A percentile compares a stretch with the other conserved stretches of the same genome.
Conservation (phyloP, 192 early-diverging fungal genomes). For the Polychytrium aggregatum region DNA sequence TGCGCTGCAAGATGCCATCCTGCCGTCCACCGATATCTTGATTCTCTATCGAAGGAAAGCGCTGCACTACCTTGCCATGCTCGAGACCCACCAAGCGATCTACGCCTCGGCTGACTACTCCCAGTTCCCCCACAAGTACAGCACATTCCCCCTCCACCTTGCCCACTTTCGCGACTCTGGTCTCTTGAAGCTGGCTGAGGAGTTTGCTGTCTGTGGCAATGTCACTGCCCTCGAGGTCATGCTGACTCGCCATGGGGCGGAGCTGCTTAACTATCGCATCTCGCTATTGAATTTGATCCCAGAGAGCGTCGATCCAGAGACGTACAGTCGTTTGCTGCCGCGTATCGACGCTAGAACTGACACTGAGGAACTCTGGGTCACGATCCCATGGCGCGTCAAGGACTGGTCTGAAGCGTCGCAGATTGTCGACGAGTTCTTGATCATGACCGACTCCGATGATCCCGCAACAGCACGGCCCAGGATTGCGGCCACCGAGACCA, state of each 20-base stretch:
- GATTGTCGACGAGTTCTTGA: constrained; percentile 24
- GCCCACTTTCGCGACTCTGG: constrained; percentile 48
- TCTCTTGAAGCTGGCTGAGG: constrained; percentile 42
- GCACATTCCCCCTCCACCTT: constrained; percentile 36
- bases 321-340: constrained; percentile 20
- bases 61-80: constrained; percentile 48
- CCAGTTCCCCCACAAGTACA: too few relatives aligned
- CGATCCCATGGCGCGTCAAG: constrained; percentile 42
- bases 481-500: neutral
- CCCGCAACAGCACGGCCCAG: constrained; percentile 7
- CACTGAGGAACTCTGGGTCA: constrained; percentile 25
- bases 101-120: neutral
- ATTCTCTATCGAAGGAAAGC: constrained; percentile 40
- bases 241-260: constrained; percentile 47
- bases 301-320: constrained; percentile 34
- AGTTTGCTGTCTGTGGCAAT: constrained; percentile 44
- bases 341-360: constrained; percentile 5
- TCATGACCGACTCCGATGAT: constrained; percentile 10
- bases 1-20: neutral
- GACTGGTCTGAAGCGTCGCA: constrained; percentile 52
- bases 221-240: constrained; percentile 45
- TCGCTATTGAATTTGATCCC: constrained; percentile 48
- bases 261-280: constrained; percentile 48
- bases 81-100: constrained; percentile 51
- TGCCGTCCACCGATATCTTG: constrained; percentile 4